Evolutionary conservation across 495 filamentous ascomycete genomes (phyloP), one percentile per base, ranked within the genome.

Genomic region (Xylaria acuta): DNA sequence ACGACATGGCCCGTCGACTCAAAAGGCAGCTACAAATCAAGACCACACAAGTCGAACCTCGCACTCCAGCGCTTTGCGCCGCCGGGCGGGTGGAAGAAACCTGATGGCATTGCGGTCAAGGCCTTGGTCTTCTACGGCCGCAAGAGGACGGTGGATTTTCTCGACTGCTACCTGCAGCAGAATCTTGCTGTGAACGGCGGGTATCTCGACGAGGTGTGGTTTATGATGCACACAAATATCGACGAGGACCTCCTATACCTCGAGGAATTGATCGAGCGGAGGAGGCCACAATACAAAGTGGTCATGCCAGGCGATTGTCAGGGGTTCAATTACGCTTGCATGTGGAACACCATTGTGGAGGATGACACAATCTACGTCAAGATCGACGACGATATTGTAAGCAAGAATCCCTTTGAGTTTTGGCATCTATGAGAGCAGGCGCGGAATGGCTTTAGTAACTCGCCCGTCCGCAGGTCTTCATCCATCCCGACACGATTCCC

Each of bases 141-240:
- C 56, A 78, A 79, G 73, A 80, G 84, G 71, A 80, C 78, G 7
- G 86, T 86, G 22, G 79, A 80, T 16, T 85, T 88, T 49, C 73
- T 89, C 45, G 84, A 89, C 59, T 88, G 87, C 71, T 89, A 89
- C 71, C 71, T 89, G 36, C 81, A 86, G 82, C 82, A 82, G 77
- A 90, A 90, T 65, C 75, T 90, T 16, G 82, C 79, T 45, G 75
- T 78, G 1, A 87, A 89, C 64, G 82, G 83, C 47, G 88, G 88
- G 6, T 82, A 85, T 59, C 80, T 89, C 14, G 86, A 90, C 65
- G 82, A 85, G 59, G 85, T 89, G 34, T 77, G 85, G 45, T 89
- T 88, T 71, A 78, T 88, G 67, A 81, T 83, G n/a, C 83, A 85
- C 66, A 89, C 85, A 7, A 75, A 82, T 27, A 82, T 86, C 45